These are phyloP conservation scores for Turritis glabra DNA, from an alignment of 345 rosid genomes.

Conservation along the genomic window DNA sequence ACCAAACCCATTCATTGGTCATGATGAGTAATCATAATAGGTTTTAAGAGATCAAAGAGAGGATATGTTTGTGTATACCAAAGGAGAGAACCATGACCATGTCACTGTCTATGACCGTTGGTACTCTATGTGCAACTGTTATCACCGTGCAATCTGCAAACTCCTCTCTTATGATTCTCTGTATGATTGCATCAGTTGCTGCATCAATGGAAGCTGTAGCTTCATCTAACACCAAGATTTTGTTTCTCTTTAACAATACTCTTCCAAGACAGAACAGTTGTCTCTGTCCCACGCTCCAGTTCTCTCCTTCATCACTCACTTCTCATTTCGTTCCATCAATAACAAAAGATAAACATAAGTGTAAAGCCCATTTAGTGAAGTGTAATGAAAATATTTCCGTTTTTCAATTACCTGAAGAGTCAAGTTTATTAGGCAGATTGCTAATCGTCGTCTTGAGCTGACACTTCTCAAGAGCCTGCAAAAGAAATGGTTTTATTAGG, in stretches of 20 bases:
- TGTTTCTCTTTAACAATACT: constrained; percentile 63
- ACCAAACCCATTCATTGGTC: background rate
- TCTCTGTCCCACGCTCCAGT: constrained; percentile 81
- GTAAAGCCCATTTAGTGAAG: background rate
- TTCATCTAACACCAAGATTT: constrained; percentile 65
- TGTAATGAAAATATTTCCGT: background rate
- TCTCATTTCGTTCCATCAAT: background rate
- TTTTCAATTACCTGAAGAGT: constrained; percentile 51
- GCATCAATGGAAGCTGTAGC: constrained; percentile 77
- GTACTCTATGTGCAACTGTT: constrained; percentile 78
- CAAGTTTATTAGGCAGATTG: constrained; percentile 61
- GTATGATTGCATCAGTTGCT: constrained; percentile 68
- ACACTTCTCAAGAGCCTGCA: constrained; percentile 71
- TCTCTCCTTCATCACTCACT: constrained; percentile 85
- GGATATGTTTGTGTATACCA: constrained; percentile 43
- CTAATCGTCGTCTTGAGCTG: constrained; percentile 66
- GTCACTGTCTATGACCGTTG: constrained; percentile 72
- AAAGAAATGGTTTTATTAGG: constrained; percentile 4
- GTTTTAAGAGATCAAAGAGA: background rate
- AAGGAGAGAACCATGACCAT: constrained; percentile 85
- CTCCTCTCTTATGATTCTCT: constrained; percentile 64
- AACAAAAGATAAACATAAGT: background rate
- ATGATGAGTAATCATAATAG: background rate
- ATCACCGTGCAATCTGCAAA: constrained; percentile 66
- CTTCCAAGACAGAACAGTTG: constrained; percentile 80